Percentiles rank a stretch among this genome's conserved stretches.
These are phyloP conservation scores for Leptographium radiaticola DNA, from an alignment of 2,329 filamentous ascomycete species.

Conservation along the genomic window DNA sequence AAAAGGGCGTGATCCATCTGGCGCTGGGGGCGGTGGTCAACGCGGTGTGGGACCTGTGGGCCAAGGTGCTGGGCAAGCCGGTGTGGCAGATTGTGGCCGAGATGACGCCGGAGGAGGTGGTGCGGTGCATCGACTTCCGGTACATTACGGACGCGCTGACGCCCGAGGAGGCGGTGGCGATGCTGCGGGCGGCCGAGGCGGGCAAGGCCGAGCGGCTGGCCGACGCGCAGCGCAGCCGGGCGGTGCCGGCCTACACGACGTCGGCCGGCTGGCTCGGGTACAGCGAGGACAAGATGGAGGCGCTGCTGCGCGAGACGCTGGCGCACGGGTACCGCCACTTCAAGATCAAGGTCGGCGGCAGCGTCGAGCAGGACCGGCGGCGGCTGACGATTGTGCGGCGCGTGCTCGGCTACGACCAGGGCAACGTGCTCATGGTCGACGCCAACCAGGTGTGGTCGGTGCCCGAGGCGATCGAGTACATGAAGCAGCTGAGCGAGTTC, in stretches of 20 bases:
- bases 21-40: constrained; percentile 83
- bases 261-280: constrained; percentile 89
- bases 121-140: constrained; percentile 81
- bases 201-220: constrained; percentile 59
- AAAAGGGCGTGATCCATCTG: constrained; percentile 89
- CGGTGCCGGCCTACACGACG: constrained; percentile 85
- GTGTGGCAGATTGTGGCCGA: constrained; percentile 85
- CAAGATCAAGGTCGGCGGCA: constrained; percentile 78
- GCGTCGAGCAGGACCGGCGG: constrained; percentile 56
- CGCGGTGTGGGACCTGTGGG: constrained; percentile 92
- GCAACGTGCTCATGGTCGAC: constrained; percentile 83
- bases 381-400: constrained; percentile 62
- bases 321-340: constrained; percentile 70
- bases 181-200: constrained; percentile 52
- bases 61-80: constrained; percentile 71
- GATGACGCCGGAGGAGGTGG: constrained; percentile 79
- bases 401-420: constrained; percentile 57
- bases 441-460: constrained; percentile 91
- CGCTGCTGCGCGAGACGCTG: constrained; percentile 59
- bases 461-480: constrained; percentile 76
- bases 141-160: constrained; percentile 93
- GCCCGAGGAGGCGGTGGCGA: constrained; percentile 62
- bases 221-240: constrained; percentile 59
- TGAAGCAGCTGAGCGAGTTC: constrained; percentile 70
- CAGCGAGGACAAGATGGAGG: constrained; percentile 74